Conservation (phyloP, 352 stramenopile genomes). For the Pythium sp. region DNA sequence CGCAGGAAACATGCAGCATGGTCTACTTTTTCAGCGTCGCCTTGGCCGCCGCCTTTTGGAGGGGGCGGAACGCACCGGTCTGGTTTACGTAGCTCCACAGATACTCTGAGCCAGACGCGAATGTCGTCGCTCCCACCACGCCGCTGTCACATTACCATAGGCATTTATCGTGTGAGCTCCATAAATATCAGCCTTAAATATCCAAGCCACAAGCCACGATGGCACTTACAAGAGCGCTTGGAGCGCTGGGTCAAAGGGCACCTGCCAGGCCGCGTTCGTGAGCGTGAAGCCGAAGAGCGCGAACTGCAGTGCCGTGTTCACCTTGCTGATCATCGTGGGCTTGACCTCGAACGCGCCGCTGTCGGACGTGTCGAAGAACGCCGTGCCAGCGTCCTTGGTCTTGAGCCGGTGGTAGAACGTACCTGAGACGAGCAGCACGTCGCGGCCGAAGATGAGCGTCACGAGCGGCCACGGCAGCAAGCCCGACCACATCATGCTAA, state of each 20-base stretch:
- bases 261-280: conserved; percentile 70
- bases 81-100: conserved; percentile 71
- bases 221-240: conserved; percentile 61
- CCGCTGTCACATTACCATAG: conserved; percentile 30
- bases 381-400: conserved; percentile 63
- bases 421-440: conserved; percentile 68
- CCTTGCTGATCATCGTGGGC: conserved; percentile 69
- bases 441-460: conserved; percentile 67
- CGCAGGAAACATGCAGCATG: not conserved
- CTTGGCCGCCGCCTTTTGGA: conserved; percentile 29
- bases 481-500: conserved; percentile 71
- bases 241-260: conserved; percentile 55
- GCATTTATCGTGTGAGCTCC: not conserved
- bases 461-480: conserved; percentile 63
- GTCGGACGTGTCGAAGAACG: conserved; percentile 80
- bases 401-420: conserved; percentile 76
- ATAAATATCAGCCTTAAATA: not conserved
- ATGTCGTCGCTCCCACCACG: conserved; percentile 66
- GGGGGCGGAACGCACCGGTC: conserved; percentile 61
- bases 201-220: not conserved
- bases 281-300: conserved; percentile 68
- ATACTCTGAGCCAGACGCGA: conserved; percentile 76
- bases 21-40: conserved; percentile 15
- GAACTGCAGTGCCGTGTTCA: conserved; percentile 81
- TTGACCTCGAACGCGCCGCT: conserved; percentile 69